Evolutionary conservation across 352 stramenopile genomes (phyloP).

Genomic region (Pythium monospermum): DNA sequence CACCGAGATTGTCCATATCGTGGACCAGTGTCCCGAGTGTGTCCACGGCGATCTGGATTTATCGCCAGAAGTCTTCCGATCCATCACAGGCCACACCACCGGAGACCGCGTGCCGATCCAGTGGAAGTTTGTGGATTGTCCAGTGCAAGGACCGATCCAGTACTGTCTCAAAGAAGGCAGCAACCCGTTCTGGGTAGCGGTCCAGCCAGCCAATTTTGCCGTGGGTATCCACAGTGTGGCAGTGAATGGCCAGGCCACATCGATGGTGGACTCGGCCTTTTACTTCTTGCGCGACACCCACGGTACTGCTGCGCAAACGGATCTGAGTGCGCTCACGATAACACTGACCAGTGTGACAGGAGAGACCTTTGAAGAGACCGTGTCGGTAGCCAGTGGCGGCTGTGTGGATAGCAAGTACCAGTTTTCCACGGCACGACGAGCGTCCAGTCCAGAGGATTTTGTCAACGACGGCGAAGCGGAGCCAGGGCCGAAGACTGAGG

Average conservation of each 20-base stretch:
- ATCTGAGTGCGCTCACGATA: conserved; percentile 41
- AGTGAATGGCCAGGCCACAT: conserved; percentile 50
- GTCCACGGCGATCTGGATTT: conserved; percentile 48
- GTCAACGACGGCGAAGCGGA: conserved; percentile 1
- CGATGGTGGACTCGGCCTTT: conserved; percentile 57
- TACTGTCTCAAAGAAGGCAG: conserved; percentile 57
- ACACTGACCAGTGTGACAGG: conserved; percentile 43
- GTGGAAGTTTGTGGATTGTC: conserved; percentile 46
- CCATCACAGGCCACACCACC: conserved; percentile 27
- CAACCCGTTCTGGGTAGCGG: conserved; percentile 52
- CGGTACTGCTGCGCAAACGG: conserved; percentile 27
- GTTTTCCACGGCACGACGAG: conserved; percentile 22
- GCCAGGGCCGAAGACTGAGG: not conserved
- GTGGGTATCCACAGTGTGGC: conserved; percentile 43
- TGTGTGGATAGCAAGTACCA: conserved; percentile 47
- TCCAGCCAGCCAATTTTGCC: conserved; percentile 58
- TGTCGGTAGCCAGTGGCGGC: conserved; percentile 40
- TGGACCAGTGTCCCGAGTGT: conserved; percentile 63
- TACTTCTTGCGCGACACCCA: conserved; percentile 58
- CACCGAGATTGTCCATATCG: conserved; percentile 57
- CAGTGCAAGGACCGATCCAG: conserved; percentile 26
- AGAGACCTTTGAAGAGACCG: conserved; percentile 45
- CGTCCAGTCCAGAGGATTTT: conserved; percentile 8
- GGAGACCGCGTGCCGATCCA: conserved; percentile 31
- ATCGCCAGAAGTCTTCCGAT: conserved; percentile 34